These are phyloP conservation scores for Ciborinia camelliae DNA, from an alignment of 2,329 filamentous ascomycete species.

Conservation along the genomic window DNA sequence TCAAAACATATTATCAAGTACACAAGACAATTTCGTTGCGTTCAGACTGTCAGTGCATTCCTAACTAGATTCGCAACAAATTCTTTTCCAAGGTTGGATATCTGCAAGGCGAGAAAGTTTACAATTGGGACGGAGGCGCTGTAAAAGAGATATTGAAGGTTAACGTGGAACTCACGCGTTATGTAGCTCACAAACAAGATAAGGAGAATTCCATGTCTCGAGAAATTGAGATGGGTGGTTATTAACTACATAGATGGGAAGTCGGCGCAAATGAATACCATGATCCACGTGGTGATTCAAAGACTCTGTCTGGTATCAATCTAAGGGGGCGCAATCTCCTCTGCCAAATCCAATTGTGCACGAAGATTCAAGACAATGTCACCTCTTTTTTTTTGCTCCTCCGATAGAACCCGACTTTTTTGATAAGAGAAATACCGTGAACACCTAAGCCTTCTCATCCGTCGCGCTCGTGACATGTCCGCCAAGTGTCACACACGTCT, in stretches of 20 bases:
- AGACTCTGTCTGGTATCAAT: neutral
- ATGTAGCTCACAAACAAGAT: neutral
- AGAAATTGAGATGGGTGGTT: neutral
- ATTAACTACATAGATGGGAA: neutral
- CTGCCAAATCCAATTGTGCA: too few species aligned
- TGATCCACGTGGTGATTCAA: neutral
- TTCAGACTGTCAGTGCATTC: neutral
- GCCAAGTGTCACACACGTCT: too few species aligned
- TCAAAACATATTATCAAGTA: too few species aligned
- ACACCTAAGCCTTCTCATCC: too few species aligned
- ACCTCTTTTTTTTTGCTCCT: too few species aligned
- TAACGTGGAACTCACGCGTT: neutral
- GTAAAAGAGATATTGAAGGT: neutral
- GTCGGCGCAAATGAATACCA: neutral
- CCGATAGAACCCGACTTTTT: too few species aligned
- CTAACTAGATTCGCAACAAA: neutral
- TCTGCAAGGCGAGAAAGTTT: neutral
- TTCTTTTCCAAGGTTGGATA: neutral
- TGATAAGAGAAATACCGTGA: too few species aligned
- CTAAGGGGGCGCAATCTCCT: too few species aligned
- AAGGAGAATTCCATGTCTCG: neutral
- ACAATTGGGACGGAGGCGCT: neutral
- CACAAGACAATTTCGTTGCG: too few species aligned
- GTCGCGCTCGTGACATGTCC: too few species aligned
- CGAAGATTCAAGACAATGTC: too few species aligned